Percentiles rank a stretch among this genome's conserved stretches.
Conservation (phyloP, 2,329 filamentous ascomycete species). For the Aspergillus melleus region DNA sequence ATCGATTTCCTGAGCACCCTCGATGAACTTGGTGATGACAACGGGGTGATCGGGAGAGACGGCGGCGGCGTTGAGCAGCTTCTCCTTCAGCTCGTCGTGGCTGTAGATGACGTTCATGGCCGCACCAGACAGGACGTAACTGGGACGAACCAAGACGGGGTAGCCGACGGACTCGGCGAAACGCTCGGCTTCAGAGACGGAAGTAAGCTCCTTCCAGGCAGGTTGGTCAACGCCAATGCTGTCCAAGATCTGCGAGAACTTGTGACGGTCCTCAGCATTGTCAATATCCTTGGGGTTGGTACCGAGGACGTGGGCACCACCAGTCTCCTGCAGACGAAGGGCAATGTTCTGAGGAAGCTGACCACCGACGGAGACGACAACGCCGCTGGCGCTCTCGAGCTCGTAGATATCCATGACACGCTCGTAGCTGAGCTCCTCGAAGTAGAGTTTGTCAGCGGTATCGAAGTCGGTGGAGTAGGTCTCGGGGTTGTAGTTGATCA, state of each 20-base stretch:
- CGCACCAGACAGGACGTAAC: slow-evolving; percentile 93
- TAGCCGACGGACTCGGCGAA: slow-evolving; percentile 87
- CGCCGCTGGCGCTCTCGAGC: slow-evolving; percentile 77
- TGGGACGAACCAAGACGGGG: slow-evolving; percentile 90
- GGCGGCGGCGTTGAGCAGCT: slow-evolving; percentile 83
- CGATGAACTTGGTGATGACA: slow-evolving; percentile 97
- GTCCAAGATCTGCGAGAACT: slow-evolving; percentile 96
- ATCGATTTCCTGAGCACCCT: slow-evolving; percentile 94
- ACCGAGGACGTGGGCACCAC: slow-evolving; percentile 85
- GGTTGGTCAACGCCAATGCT: slow-evolving; percentile 97
- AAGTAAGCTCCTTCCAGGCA: slow-evolving; percentile 95
- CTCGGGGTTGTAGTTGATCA: slow-evolving; percentile 93
- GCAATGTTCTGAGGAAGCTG: slow-evolving; percentile 98
- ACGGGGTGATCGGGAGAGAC: slow-evolving; percentile 97
- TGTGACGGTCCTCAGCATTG: slow-evolving; percentile 96
- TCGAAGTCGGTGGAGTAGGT: slow-evolving; percentile 85
- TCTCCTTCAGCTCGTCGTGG: slow-evolving; percentile 87
- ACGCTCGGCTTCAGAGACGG: slow-evolving; percentile 78
- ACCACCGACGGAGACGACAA: slow-evolving; percentile 93
- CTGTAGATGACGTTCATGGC: slow-evolving; percentile 97
- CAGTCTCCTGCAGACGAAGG: slow-evolving; percentile 85
- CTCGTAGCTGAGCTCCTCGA: slow-evolving; percentile 95
- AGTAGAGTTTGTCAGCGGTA: slow-evolving; percentile 87
- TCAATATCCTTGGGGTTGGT: slow-evolving; percentile 94
- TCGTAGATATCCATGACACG: slow-evolving; percentile 99